Base-by-base conservation (phyloP, 345 rosid genomes). In the Populus davidiana region DNA sequence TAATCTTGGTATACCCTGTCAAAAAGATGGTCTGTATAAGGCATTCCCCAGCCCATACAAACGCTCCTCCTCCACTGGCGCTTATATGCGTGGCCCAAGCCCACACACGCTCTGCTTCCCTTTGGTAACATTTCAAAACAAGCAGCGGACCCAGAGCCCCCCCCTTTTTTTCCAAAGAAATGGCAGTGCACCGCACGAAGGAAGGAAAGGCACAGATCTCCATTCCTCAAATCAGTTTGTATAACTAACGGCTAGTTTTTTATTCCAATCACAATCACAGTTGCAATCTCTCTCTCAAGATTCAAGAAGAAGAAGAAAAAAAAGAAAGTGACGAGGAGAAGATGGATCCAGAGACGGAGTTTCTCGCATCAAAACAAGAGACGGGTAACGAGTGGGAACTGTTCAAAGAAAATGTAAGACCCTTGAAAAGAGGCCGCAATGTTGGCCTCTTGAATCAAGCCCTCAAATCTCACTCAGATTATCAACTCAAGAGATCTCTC, bases 321-420 rank as follows among this genome's bases (percentile, higher is more conserved):
- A 52, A 39, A 50, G 41, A 33, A 65, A 44, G 25, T 13, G 12
- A 12, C 14, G 47, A 43, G 3, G 72, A 52, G 39, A 73, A 70
- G 69, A 52, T 89, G 80, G 99, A 95, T 78, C 89, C 94, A 41
- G 99, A 95, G 84, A 63, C 93, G 35, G 89, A 85, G 85, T 95
- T 95, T 80, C 87, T 95, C 1, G 87, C 84, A 5, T 90, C 91
- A 6, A 91, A 87, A 67, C 85, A 85, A 74, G 90, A 91, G 86
- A 91, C 92, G 0, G 94, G 98, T 7, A 67, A 83, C 65, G 97
- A 95, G 81, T 95, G 99, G 99, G 98, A 95, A 78, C 87, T 89
- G 47, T 95, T 84, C 87, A 95, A 95, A 80, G 99, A 95, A 73
- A 95, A 95, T 81, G 92, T 95, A 9, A 81, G 95, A 74, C 97